Percentiles rank a stretch among this genome's conserved stretches.
Conservation (phyloP, 2,329 filamentous ascomycete genomes). For the Aspergillus felis region DNA sequence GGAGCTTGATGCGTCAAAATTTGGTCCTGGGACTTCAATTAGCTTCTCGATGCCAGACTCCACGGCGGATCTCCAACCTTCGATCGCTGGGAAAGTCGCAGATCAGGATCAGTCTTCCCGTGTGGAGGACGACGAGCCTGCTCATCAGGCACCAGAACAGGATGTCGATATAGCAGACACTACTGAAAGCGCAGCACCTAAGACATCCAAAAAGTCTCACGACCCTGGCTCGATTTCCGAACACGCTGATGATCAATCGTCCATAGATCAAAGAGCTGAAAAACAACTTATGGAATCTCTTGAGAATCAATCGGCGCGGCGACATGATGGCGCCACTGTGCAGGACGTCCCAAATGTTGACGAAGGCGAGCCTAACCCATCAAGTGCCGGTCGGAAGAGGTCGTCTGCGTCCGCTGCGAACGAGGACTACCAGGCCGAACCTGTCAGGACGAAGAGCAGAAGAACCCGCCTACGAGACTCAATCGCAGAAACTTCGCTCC, state of each 20-base stretch:
- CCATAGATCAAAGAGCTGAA: constrained; percentile 33
- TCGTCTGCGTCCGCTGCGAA: constrained; percentile 58
- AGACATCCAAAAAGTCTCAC: constrained; percentile 11
- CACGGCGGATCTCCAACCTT: constrained; percentile 20
- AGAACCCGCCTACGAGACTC: constrained; percentile 59
- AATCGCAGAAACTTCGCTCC: constrained; percentile 44
- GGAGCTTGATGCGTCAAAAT: constrained; percentile 25
- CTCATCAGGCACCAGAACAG: constrained; percentile 6
- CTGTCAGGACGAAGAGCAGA: constrained; percentile 56
- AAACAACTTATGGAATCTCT: constrained; percentile 36
- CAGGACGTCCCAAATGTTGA: constrained; percentile 23
- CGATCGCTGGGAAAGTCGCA: constrained; percentile 12
- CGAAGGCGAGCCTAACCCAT: constrained; percentile 33
- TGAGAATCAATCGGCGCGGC: constrained; percentile 26
- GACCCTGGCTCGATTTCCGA: constrained; percentile 13
- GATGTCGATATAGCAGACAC: constrained; percentile 15
- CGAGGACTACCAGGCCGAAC: constrained; percentile 52
- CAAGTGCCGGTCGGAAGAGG: constrained; percentile 51
- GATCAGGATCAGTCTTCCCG: constrained; percentile 12
- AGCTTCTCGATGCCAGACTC: constrained; percentile 38
- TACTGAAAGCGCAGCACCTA: constrained; percentile 9
- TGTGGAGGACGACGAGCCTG: constrained; percentile 1
- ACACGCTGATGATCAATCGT: constrained; percentile 29
- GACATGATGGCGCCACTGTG: constrained; percentile 15
- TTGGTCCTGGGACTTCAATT: constrained; percentile 39